Conservation (phyloP, 345 rosid genomes). For the Populus simonii region DNA sequence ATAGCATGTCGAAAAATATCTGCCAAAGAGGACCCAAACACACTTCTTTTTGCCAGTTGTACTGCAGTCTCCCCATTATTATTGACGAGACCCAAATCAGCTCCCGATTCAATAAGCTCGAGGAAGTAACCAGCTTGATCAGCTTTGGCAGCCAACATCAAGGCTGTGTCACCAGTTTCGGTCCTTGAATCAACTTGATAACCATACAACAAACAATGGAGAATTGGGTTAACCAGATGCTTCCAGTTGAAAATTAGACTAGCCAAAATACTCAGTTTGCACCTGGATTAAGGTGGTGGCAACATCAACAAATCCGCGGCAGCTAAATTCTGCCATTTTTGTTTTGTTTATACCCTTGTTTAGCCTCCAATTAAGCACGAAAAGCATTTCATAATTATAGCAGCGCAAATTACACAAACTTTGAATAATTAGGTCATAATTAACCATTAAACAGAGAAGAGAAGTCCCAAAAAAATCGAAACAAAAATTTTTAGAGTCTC, state of each 20-base stretch:
- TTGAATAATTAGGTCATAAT: no score
- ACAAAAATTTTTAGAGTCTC: no score
- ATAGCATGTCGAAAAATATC: constrained; percentile 23
- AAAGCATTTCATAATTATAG: not conserved
- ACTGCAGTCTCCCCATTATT: constrained; percentile 25
- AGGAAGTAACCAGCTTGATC: constrained; percentile 34
- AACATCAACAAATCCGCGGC: constrained; percentile 32
- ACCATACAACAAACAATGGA: constrained; percentile 4
- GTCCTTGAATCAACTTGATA: constrained; percentile 30
- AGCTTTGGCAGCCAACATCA: constrained; percentile 33
- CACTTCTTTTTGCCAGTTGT: constrained; percentile 27
- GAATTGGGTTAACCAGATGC: not conserved
- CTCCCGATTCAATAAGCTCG: constrained; percentile 29
- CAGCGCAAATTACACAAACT: not conserved
- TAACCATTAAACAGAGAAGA: not conserved
- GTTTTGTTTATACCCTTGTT: not conserved
- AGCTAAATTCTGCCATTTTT: constrained; percentile 8
- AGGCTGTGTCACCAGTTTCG: constrained; percentile 31
- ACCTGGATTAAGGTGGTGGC: constrained; percentile 29
- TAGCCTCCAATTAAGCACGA: not conserved
- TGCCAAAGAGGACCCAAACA: constrained; percentile 23
- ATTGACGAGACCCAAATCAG: constrained; percentile 34
- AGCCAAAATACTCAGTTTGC: not conserved
- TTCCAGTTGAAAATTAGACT: constrained; percentile 3
- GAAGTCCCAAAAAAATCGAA: not conserved